phyloP scores from a whole-genome alignment of 1,284 basidiomycete species.

The Neotropicomus parvogracilis region DNA sequence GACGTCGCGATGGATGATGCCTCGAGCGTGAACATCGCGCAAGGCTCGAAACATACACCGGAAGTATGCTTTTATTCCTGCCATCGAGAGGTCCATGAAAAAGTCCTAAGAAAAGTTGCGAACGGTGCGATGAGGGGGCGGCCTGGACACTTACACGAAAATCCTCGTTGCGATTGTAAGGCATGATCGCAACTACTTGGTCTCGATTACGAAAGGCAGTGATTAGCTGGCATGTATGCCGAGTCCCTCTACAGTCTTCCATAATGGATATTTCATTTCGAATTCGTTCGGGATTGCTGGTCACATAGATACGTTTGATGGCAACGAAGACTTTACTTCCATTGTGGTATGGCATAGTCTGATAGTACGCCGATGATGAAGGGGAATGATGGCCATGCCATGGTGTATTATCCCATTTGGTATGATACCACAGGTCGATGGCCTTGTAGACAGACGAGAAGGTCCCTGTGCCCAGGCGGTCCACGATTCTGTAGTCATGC shows the following conservation, averaged over 20 bases:
- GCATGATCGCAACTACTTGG: slow-evolving; percentile 94
- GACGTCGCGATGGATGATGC: slow-evolving; percentile 94
- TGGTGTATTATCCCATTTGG: slow-evolving; percentile 75
- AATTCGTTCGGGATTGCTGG: slow-evolving; percentile 89
- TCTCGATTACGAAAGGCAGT: slow-evolving; percentile 91
- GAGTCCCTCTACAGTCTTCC: slow-evolving; percentile 76
- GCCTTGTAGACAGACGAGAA: slow-evolving; percentile 99
- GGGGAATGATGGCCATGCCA: slow-evolving; percentile 74
- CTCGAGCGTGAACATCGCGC: slow-evolving; percentile 84
- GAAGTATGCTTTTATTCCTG: slow-evolving; percentile 83
- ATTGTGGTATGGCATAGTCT: slow-evolving; percentile 42
- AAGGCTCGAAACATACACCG: slow-evolving; percentile 89
- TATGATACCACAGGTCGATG: slow-evolving; percentile 73
- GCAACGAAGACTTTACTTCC: slow-evolving; percentile 77
- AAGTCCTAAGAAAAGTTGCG: slow-evolving; percentile 55
- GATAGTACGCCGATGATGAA: slow-evolving; percentile 58
- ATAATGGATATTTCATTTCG: slow-evolving; percentile 94
- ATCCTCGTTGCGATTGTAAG: slow-evolving; percentile 90
- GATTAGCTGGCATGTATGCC: slow-evolving; percentile 89
- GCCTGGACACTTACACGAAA: slow-evolving; percentile 67
- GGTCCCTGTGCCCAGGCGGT: slow-evolving; percentile 93
- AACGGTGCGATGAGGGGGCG: not conserved
- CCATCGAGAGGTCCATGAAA: slow-evolving; percentile 67
- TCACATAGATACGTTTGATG: slow-evolving; percentile 96
- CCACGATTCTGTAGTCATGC: slow-evolving; percentile 79